Percentiles rank a stretch among this genome's conserved stretches.
Evolutionary conservation across 352 stramenopile genomes (phyloP).

Genomic region (Peronosclerospora sorghi): DNA sequence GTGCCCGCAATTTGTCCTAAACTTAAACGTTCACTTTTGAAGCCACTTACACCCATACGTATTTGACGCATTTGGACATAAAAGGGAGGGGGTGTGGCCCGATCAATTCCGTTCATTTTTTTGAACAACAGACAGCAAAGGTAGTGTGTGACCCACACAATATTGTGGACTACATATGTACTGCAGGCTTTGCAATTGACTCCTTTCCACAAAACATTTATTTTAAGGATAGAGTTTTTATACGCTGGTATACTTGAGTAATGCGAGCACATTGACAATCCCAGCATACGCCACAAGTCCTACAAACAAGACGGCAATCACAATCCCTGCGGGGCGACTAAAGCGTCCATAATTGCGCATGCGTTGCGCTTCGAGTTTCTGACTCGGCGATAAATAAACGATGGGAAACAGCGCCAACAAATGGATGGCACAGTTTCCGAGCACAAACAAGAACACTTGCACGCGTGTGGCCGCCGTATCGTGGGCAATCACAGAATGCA

Average conservation of each 20-base stretch:
- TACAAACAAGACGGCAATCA: conserved; percentile 29
- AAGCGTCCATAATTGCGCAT: conserved; percentile 45
- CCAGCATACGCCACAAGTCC: conserved; percentile 30
- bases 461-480: conserved; percentile 24
- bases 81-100: too few relatives aligned
- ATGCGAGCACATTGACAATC: conserved; percentile 30
- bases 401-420: conserved; percentile 40
- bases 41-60: too few relatives aligned
- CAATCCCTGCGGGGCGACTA: conserved; percentile 28
- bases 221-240: not conserved
- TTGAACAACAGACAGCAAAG: too few relatives aligned
- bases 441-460: conserved; percentile 27
- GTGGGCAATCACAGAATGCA: conserved; percentile 14
- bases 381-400: conserved; percentile 51
- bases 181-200: too few relatives aligned
- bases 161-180: too few relatives aligned
- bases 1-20: too few relatives aligned
- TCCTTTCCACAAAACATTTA: conserved; percentile 5
- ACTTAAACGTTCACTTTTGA: too few relatives aligned
- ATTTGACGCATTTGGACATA: too few relatives aligned
- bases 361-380: conserved; percentile 55
- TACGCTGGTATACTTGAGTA: conserved; percentile 20
- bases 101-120: too few relatives aligned
- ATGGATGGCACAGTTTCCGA: conserved; percentile 42
- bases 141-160: too few relatives aligned